Conservation (phyloP, 2,329 filamentous ascomycete species). For the Chaetoscypha palmicola region DNA sequence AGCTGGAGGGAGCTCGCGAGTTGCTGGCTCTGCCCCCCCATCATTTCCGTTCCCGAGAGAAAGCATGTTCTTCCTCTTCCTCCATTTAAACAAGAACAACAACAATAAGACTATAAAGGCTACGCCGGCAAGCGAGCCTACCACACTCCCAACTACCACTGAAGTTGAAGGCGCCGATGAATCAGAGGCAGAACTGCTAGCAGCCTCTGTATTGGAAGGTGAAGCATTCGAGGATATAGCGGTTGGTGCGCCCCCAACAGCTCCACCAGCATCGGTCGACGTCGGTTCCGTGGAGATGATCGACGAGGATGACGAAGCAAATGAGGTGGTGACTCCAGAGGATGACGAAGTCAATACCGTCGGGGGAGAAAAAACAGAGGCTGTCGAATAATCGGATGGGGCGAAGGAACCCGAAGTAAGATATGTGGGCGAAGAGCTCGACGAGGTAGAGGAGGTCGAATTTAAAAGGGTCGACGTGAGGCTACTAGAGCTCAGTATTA, state of each 20-base stretch:
- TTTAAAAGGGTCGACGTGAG: constrained; percentile 15
- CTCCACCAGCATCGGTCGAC: constrained; percentile 7
- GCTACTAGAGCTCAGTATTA: constrained; percentile 27
- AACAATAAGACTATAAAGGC: constrained; percentile 49
- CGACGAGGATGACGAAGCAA: constrained; percentile 4
- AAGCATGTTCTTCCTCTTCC: constrained; percentile 40
- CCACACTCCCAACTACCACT: constrained; percentile 27
- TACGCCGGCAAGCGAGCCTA: constrained; percentile 44
- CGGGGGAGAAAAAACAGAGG: constrained; percentile 11
- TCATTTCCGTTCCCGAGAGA: constrained; percentile 39
- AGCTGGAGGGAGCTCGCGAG: constrained; percentile 21
- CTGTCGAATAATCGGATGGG: constrained; percentile 9
- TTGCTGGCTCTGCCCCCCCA: constrained; percentile 25
- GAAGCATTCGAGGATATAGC: constrained; percentile 5
- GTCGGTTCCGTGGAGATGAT: constrained; percentile 10
- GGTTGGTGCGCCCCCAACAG: constrained; percentile 11
- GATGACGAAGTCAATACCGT: constrained; percentile 2
- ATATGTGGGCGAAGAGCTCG: constrained; percentile 13
- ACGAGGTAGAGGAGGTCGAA: constrained; percentile 15
- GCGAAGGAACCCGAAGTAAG: constrained; percentile 10
- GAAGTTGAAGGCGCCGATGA: constrained; percentile 20
- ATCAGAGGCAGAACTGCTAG: constrained; percentile 15
- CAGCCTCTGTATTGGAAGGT: constrained; percentile 17
- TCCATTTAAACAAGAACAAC: constrained; percentile 47
- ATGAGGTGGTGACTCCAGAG: constrained; percentile 1